These are phyloP conservation scores for Pharus latifolius DNA, from an alignment of 176 grass and related monocot genomes.

Conservation along the genomic window DNA sequence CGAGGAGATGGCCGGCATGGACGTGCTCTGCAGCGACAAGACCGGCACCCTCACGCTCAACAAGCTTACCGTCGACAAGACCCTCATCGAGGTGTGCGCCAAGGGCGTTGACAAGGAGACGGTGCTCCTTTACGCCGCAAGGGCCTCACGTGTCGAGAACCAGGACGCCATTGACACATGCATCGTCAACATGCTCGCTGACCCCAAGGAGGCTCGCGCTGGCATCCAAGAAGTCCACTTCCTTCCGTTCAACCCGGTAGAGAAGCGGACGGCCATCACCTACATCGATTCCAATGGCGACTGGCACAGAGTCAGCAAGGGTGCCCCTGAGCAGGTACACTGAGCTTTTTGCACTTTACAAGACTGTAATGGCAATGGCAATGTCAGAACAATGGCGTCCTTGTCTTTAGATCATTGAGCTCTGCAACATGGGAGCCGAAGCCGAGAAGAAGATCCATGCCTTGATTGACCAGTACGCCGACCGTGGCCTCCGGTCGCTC, in stretches of 20 bases:
- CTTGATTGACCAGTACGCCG: constrained; percentile 54
- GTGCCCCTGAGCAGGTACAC: constrained; percentile 63
- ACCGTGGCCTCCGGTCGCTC: constrained; percentile 73
- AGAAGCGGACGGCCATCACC: constrained; percentile 94
- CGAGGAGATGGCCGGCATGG: constrained; percentile 99
- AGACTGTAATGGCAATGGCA: too few relatives aligned
- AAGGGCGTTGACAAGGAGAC: constrained; percentile 71
- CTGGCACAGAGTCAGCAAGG: constrained; percentile 92
- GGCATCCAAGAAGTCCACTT: constrained; percentile 83
- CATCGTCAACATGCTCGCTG: constrained; percentile 75
- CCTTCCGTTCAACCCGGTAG: constrained; percentile 86
- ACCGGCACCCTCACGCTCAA: constrained; percentile 93
- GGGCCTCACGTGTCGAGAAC: constrained; percentile 86
- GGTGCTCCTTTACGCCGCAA: constrained; percentile 63
- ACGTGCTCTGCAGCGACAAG: constrained; percentile 96
- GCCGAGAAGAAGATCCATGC: constrained; percentile 56
- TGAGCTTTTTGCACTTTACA: too few relatives aligned
- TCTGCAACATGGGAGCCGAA: constrained; percentile 58
- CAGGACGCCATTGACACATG: constrained; percentile 95
- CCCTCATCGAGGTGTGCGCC: constrained; percentile 71
- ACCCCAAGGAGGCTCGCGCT: constrained; percentile 78
- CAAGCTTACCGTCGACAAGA: constrained; percentile 94
- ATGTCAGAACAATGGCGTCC: too few relatives aligned
- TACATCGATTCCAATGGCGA: constrained; percentile 70
- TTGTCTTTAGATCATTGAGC: constrained; percentile 58